phyloP scores from a whole-genome alignment of 805 yeast genomes.

The Starmera quercuum region DNA sequence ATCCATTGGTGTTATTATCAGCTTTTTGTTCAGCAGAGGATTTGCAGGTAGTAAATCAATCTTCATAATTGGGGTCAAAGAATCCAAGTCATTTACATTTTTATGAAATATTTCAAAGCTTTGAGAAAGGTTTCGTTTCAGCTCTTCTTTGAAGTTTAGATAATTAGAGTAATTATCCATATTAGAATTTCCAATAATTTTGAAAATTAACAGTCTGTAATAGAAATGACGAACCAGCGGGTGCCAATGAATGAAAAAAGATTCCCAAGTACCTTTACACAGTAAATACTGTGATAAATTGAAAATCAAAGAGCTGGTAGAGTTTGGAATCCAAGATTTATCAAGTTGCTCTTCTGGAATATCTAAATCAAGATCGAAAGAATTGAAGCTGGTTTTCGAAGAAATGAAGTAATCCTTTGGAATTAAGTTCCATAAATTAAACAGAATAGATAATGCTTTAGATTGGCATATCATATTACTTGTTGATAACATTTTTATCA shows the following conservation, averaged over 20 bases:
- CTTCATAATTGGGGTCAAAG: constrained; percentile 1
- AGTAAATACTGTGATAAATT: constrained; percentile 50
- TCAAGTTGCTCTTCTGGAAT: not conserved
- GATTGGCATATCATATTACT: constrained; percentile 56
- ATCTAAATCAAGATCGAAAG: not conserved
- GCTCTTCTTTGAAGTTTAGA: constrained; percentile 1
- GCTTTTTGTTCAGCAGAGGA: constrained; percentile 41
- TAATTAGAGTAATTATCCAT: constrained; percentile 4
- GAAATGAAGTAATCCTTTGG: constrained; percentile 28
- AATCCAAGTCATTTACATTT: not conserved
- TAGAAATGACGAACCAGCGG: constrained; percentile 70
- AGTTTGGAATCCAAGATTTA: constrained; percentile 32
- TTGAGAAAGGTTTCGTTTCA: constrained; percentile 3
- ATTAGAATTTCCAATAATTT: constrained; percentile 34
- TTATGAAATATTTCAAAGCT: constrained; percentile 6
- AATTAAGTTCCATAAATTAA: constrained; percentile 66
- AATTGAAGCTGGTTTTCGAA: not conserved
- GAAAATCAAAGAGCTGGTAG: constrained; percentile 35
- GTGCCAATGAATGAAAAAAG: constrained; percentile 69
- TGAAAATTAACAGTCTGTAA: constrained; percentile 60
- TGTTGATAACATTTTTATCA: constrained; percentile 50
- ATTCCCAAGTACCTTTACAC: constrained; percentile 40
- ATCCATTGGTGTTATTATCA: constrained; percentile 31
- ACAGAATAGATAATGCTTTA: constrained; percentile 57
- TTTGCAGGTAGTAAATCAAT: constrained; percentile 19